These are phyloP conservation scores for Chlorella sp. DNA, from an alignment of 139 green algal genomes.

Conservation along the genomic window DNA sequence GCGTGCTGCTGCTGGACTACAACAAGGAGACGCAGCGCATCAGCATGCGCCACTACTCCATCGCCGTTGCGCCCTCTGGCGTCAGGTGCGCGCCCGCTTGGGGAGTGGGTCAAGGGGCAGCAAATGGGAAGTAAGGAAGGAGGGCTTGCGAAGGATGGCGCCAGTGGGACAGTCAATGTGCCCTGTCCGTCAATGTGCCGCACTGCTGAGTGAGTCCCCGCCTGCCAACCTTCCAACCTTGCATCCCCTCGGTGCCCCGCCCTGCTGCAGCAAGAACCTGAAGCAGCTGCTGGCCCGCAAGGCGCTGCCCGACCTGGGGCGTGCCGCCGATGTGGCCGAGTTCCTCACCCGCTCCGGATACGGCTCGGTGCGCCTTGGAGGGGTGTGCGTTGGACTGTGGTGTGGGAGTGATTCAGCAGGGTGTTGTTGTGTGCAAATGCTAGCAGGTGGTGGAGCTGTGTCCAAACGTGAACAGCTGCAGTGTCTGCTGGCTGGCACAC, in stretches of 20 bases:
- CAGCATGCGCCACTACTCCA: slow-evolving; percentile 91
- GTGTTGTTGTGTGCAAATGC: too few species aligned
- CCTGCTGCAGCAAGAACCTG: slow-evolving; percentile 45
- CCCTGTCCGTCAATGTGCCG: too few species aligned
- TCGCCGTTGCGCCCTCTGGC: slow-evolving; percentile 73
- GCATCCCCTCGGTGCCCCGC: neutral
- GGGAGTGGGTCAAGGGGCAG: too few species aligned
- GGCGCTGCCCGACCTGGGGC: slow-evolving; percentile 78
- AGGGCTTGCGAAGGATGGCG: too few species aligned
- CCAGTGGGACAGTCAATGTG: too few species aligned
- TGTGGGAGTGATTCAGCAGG: too few species aligned
- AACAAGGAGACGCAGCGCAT: slow-evolving; percentile 67
- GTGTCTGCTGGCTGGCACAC: too few species aligned
- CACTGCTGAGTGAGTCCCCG: too few species aligned
- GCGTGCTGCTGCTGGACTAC: slow-evolving; percentile 87
- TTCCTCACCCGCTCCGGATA: slow-evolving; percentile 88
- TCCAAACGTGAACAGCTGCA: too few species aligned
- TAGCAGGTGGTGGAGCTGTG: too few species aligned
- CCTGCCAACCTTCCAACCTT: neutral
- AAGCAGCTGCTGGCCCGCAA: slow-evolving; percentile 72
- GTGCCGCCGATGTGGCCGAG: slow-evolving; percentile 87
- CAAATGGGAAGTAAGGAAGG: too few species aligned
- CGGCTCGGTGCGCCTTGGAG: slow-evolving; percentile 81
- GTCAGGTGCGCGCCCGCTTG: slow-evolving; percentile 52
- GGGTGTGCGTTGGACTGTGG: too few species aligned